Percentiles rank a stretch among this genome's conserved stretches.
phyloP scores from a whole-genome alignment of 352 stramenopile genomes.

The Thalassiosira delicatula region DNA sequence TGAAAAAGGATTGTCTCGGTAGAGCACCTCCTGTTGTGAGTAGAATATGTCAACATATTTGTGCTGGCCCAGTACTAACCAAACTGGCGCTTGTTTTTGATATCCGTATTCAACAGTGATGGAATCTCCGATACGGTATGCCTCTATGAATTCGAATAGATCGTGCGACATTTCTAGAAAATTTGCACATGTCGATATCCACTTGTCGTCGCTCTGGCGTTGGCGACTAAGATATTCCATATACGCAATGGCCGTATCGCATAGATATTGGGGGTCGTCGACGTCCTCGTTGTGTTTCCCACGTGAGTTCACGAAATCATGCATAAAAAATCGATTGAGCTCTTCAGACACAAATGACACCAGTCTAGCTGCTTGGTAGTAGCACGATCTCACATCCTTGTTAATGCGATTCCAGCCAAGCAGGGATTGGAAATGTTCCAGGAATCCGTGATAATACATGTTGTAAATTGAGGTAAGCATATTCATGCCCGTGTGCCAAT shows the following conservation, averaged over 20 bases:
- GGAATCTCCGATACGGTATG: no score
- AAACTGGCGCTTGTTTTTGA: background rate
- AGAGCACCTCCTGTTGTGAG: background rate
- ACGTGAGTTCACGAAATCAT: no score
- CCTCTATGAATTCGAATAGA: background rate
- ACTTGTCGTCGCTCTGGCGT: background rate
- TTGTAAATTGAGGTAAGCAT: no score
- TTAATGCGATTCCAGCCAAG: background rate
- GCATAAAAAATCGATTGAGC: no score
- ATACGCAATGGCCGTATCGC: background rate
- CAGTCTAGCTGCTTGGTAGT: background rate
- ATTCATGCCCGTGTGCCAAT: no score
- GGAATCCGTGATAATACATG: no score
- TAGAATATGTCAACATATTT: slow-evolving; percentile 2
- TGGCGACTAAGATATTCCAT: background rate
- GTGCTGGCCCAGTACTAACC: background rate
- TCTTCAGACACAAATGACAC: background rate
- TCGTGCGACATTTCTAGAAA: background rate
- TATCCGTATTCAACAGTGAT: no score
- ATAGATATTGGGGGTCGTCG: background rate
- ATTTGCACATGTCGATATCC: background rate
- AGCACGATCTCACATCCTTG: background rate
- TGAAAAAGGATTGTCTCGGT: background rate
- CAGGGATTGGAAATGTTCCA: no score
- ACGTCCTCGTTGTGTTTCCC: background rate